These are phyloP conservation scores for Balamuthia mandrillaris DNA, from an alignment of 208 protist species.

Conservation along the genomic window DNA sequence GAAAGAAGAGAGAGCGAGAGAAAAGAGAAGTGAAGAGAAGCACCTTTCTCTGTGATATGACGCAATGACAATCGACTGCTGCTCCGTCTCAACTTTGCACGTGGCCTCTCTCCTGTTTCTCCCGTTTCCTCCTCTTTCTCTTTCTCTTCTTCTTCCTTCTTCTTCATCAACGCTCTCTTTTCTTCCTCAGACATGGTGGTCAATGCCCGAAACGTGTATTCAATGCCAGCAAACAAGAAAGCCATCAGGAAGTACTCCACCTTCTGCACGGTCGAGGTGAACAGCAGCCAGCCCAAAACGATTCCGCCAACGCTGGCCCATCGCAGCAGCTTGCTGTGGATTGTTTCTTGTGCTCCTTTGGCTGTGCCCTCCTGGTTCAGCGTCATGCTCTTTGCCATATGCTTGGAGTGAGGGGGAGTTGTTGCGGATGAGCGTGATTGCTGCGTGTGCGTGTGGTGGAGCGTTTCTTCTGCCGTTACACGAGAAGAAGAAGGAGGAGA, in stretches of 20 bases:
- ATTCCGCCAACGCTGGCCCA: not conserved
- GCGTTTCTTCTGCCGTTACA: too few species aligned
- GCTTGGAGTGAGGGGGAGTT: too few species aligned
- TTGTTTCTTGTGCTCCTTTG: too few species aligned
- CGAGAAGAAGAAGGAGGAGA: too few species aligned
- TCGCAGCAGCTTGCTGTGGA: too few species aligned
- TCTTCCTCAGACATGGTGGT: too few species aligned
- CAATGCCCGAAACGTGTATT: slow-evolving; percentile 3
- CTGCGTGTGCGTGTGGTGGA: too few species aligned
- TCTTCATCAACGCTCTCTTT: not conserved
- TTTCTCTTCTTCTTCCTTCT: not conserved
- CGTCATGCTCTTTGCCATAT: too few species aligned
- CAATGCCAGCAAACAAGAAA: not conserved
- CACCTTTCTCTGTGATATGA: too few species aligned
- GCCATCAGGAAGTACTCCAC: not conserved
- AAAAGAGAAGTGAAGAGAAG: not conserved
- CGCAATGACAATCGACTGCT: not conserved
- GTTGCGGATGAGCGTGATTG: too few species aligned
- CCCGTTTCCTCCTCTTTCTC: not conserved
- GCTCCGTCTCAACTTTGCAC: not conserved
- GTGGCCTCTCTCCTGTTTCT: not conserved
- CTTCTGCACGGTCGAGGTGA: not conserved
- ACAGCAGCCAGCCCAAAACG: not conserved
- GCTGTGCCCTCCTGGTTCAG: too few species aligned
- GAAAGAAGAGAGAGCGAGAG: not conserved